Evolutionary conservation across 805 yeast genomes (phyloP), one percentile per base, ranked within the genome.

Genomic region (Candida golubevii): DNA sequence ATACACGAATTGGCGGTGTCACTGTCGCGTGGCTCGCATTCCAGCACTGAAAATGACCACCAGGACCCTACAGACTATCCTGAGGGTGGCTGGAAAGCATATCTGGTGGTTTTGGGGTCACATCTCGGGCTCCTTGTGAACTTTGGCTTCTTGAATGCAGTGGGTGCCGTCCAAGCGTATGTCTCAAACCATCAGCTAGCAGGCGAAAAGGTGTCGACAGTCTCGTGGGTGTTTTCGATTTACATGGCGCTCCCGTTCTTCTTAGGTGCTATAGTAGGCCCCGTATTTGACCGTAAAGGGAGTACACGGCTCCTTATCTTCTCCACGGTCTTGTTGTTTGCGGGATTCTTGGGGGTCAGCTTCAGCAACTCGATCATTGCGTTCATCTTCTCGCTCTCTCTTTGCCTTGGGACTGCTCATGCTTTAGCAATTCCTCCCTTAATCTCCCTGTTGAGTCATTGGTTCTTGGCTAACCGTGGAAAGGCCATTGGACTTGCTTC

Each of bases 151-250:
- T 60, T 78, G 47, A 82, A 82, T 54, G 61, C 82, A 2, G 66
- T 75, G 33, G 88, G 88, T 50, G 83, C 80, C 4, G 70, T 83
- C 33, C 82, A 83, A 60, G 72, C 83, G 0, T 44, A 81, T 51
- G 68, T 83, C 8, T 70, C 79, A 8, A 64, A 62, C 10, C 75
- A 82, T 58, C 87, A 82, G 58, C 61, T 83, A 48, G 63, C 64
- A 1, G 53, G 70, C 36, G 62, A 66, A 6, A 58, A 71, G 6
- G 66, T 78, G 1, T 71, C 83, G 2, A 61, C 76, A 2, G 68
- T 80, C 6, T 75, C 85, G 1, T 80, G 88, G 87, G 74, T 83
- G 28, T 83, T 83, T 51, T 80, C 88, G 1, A 59, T 82, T 26
- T 77, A 71, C 57, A 59, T 75, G 45, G 72, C 77, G 29, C 57